Base-by-base conservation (phyloP, 768 basidiomycete species). In the Boletales sp. region DNA sequence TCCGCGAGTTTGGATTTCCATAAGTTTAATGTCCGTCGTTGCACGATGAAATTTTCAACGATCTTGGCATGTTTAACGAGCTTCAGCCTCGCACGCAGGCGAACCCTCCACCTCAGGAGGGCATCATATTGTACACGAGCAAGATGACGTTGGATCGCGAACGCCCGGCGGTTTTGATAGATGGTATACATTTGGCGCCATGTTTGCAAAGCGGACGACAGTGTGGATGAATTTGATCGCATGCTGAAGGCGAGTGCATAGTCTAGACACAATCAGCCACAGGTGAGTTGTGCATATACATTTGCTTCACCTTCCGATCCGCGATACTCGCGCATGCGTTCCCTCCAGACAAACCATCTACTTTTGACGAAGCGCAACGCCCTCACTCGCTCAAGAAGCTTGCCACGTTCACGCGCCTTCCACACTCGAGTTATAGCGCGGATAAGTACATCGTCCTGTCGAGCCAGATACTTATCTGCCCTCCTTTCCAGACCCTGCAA, bases 331-430 rank as follows among this genome's bases (percentile, higher is more conserved):
- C 67, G 68, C 46, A 83, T 55, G 17, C 71, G 73, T 44, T 60
- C 63, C 51, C 66, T 70, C 87, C 86, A 88, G 14, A 72, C 59
- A 15, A 61, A 58, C 75, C 79, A 81, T 1, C 70, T 66, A 37
- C 66, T 65, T 55, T 74, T 77, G 40, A 79, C 45, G 8, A 82
- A 56, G 31, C 80, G 74, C 17, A 72, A 53, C 5, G 69, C 64
- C 45, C 72, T 76, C 32, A 83, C 78, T 40, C 77, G 74, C 49
- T 79, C 79, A 11, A 88, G 71, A 27, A 82, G 71, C 43, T 66
- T 71, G 29, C 82, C 83, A 9, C 82, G 78, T 57, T 85, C 84
- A 35, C 77, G 78, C 18, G 86, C 82, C 56, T 78, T 84, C 86
- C 86, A 86, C 4, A 87, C 77, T 41, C 81, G 73, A 57, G 75